Evolutionary conservation across 495 filamentous ascomycete species (phyloP).

Genomic region (Aspergillus olivimuriae): DNA sequence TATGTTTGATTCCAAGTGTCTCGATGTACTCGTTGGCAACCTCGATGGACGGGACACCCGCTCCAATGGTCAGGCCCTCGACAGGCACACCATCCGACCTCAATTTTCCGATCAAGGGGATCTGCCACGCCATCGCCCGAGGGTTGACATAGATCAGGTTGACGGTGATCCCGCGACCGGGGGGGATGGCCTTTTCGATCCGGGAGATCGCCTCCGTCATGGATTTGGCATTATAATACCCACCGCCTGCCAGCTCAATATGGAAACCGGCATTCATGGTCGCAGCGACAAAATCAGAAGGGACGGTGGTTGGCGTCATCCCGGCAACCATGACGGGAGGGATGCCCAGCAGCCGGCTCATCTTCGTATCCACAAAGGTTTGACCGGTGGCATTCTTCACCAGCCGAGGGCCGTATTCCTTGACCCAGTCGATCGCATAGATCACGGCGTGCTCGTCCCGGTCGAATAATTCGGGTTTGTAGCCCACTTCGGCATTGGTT

Average conservation of each 20-base stretch:
- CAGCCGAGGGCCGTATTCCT: slow-evolving; percentile 84
- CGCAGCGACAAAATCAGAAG: slow-evolving; percentile 93
- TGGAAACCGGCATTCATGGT: slow-evolving; percentile 95
- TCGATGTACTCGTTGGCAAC: slow-evolving; percentile 91
- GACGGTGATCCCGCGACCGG: slow-evolving; percentile 86
- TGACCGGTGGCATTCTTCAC: slow-evolving; percentile 79
- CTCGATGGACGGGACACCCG: slow-evolving; percentile 89
- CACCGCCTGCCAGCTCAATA: slow-evolving; percentile 83
- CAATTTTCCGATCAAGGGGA: slow-evolving; percentile 79
- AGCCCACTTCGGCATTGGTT: slow-evolving; percentile 83
- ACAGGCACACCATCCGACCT: slow-evolving; percentile 86
- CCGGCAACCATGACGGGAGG: slow-evolving; percentile 90
- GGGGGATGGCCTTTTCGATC: slow-evolving; percentile 81
- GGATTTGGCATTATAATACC: slow-evolving; percentile 85
- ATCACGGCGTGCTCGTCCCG: slow-evolving; percentile 91
- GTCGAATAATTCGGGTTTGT: slow-evolving; percentile 95
- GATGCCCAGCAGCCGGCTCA: slow-evolving; percentile 85
- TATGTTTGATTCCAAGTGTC: slow-evolving; percentile 90
- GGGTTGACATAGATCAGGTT: slow-evolving; percentile 98
- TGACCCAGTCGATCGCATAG: slow-evolving; percentile 97
- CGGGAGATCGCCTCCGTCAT: slow-evolving; percentile 87
- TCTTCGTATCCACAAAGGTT: slow-evolving; percentile 94
- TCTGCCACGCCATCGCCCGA: slow-evolving; percentile 95
- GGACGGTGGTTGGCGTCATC: slow-evolving; percentile 92
- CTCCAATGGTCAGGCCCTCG: slow-evolving; percentile 90